A percentile compares a stretch with the other conserved stretches of the same genome.
phyloP scores from a whole-genome alignment of 805 yeast species.

The Yarrowia phangngaensis region DNA sequence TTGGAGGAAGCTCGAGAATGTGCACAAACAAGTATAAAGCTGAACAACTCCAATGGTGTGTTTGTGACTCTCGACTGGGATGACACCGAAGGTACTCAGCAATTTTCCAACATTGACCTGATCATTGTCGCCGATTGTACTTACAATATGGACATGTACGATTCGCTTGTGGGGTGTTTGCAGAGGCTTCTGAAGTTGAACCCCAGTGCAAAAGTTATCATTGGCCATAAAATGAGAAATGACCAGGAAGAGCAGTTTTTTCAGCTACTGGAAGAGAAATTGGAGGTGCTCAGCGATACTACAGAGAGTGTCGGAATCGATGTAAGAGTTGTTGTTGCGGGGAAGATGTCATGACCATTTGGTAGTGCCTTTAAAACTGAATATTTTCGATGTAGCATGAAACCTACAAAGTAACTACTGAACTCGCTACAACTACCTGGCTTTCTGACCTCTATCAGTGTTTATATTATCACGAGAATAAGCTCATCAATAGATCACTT shows the following conservation, averaged over 20 bases:
- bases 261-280: constrained; percentile 18
- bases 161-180: constrained; percentile 39
- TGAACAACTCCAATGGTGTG: constrained; percentile 31
- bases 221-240: constrained; percentile 39
- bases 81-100: constrained; percentile 28
- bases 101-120: constrained; percentile 35
- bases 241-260: constrained; percentile 32
- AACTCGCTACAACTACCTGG: too few species aligned
- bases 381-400: not conserved
- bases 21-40: constrained; percentile 38
- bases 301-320: constrained; percentile 2
- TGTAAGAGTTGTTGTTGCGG: not conserved
- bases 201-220: constrained; percentile 31
- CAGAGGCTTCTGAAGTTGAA: constrained; percentile 3
- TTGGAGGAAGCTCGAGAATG: constrained; percentile 42
- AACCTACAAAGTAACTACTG: too few species aligned
- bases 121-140: constrained; percentile 45
- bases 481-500: too few species aligned
- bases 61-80: constrained; percentile 44
- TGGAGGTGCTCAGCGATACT: not conserved
- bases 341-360: too few species aligned
- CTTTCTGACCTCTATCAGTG: too few species aligned
- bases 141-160: constrained; percentile 44
- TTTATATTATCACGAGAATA: too few species aligned
- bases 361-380: too few species aligned